Conservation (phyloP, 768 basidiomycete species). For the Strobilomyces dryophilus region DNA sequence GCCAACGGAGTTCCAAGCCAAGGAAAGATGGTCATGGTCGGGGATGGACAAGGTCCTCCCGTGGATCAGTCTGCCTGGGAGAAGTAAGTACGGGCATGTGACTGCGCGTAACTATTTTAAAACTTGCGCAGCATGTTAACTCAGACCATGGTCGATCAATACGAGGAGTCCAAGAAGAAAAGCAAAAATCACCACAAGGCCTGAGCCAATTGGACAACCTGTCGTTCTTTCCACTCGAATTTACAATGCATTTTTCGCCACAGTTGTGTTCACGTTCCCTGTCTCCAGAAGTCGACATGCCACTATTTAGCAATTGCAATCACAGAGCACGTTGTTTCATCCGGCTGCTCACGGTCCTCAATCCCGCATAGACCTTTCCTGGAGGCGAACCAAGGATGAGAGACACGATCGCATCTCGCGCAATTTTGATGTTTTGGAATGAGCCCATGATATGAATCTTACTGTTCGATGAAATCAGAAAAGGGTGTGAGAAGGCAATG, state of each 20-base stretch:
- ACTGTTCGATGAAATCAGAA: constrained; percentile 38
- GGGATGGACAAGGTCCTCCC: constrained; percentile 57
- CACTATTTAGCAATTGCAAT: constrained; percentile 12
- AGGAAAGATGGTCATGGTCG: constrained; percentile 63
- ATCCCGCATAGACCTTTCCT: constrained; percentile 87
- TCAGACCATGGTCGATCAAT: constrained; percentile 47
- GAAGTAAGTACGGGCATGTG: constrained; percentile 44
- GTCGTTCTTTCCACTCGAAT: background rate
- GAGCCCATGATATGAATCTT: constrained; percentile 99
- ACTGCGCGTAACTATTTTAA: background rate
- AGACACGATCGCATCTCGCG: constrained; percentile 92
- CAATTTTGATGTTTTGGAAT: constrained; percentile 98
- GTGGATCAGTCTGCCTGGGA: constrained; percentile 51
- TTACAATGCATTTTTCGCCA: background rate
- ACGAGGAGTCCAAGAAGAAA: constrained; percentile 37
- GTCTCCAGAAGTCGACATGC: constrained; percentile 6
- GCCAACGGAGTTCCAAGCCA: constrained; percentile 61
- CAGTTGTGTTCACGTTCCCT: constrained; percentile 1
- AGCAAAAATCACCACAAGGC: constrained; percentile 14
- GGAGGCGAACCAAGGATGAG: constrained; percentile 94
- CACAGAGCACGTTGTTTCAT: constrained; percentile 90
- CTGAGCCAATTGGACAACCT: background rate
- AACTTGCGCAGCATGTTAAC: constrained; percentile 41
- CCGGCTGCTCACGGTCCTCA: constrained; percentile 86
- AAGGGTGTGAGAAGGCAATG: background rate